Conservation (phyloP, 1,139 yeast genomes). For the Williopsis jadinii region DNA sequence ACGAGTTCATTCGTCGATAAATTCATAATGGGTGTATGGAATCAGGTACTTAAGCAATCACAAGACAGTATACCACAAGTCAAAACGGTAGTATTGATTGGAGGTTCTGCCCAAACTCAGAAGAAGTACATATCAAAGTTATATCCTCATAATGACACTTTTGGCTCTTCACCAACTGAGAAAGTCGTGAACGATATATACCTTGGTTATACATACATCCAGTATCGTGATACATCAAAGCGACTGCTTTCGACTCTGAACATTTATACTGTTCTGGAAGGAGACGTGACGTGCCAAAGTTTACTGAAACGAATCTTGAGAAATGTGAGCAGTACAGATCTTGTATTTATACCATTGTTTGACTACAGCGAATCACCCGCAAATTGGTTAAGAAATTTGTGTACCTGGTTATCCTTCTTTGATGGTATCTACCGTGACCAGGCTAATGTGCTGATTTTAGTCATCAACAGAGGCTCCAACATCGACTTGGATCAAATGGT, state of each 20-base stretch:
- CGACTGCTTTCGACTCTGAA: constrained; percentile 26
- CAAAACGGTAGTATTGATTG: constrained; percentile 2
- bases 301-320: constrained; percentile 2
- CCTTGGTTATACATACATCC: constrained; percentile 30
- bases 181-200: constrained; percentile 21
- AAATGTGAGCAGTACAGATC: constrained; percentile 5
- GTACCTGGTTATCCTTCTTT: neutral
- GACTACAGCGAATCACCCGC: constrained; percentile 16
- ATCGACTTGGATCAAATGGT: constrained; percentile 16
- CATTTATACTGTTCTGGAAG: constrained; percentile 25
- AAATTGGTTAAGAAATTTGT: constrained; percentile 9
- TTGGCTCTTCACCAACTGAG: constrained; percentile 4
- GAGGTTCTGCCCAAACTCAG: constrained; percentile 12
- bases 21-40: neutral
- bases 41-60: neutral
- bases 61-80: neutral
- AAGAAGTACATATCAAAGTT: constrained; percentile 9
- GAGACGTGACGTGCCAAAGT: neutral
- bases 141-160: constrained; percentile 7
- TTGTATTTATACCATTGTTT: constrained; percentile 12
- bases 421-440: constrained; percentile 1
- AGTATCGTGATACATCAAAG: constrained; percentile 26
- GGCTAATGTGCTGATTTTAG: constrained; percentile 3
- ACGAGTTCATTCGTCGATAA: neutral
- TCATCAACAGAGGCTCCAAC: constrained; percentile 8